A percentile compares a stretch with the other conserved stretches of the same genome.
Conservation (phyloP, 176 grass and related monocot genomes). For the Aegilops speltoides region DNA sequence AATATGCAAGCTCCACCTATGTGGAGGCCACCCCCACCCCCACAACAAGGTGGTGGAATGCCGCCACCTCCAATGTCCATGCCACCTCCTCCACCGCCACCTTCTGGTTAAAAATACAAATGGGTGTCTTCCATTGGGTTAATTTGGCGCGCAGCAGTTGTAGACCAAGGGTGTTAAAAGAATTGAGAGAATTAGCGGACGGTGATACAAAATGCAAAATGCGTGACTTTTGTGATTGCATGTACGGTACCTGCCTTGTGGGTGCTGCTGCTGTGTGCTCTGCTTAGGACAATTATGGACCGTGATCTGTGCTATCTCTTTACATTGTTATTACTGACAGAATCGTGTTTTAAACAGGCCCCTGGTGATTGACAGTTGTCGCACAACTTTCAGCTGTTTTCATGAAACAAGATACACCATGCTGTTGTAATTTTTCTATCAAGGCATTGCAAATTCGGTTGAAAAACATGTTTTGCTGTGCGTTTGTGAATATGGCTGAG, state of each 20-base stretch:
- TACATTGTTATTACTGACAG: background rate
- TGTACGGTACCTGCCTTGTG: background rate
- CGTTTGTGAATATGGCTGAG: background rate
- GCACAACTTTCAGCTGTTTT: background rate
- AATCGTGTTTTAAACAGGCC: background rate
- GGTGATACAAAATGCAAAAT: slow-evolving; percentile 15
- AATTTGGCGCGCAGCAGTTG: slow-evolving; percentile 25
- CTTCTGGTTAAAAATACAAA: slow-evolving; percentile 38
- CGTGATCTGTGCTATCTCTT: background rate
- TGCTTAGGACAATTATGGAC: background rate
- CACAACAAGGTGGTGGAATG: slow-evolving; percentile 57
- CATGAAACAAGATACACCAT: no score
- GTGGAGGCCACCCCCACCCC: slow-evolving; percentile 71
- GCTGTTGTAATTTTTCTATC: background rate
- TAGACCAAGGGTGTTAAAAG: slow-evolving; percentile 35
- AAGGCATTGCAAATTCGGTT: no score
- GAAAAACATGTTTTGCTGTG: no score
- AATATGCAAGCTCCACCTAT: slow-evolving; percentile 47
- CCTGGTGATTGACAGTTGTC: background rate
- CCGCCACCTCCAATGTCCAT: slow-evolving; percentile 55
- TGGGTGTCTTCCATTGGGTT: background rate
- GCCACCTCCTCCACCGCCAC: slow-evolving; percentile 33
- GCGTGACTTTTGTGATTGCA: slow-evolving; percentile 33
- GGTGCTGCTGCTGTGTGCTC: background rate
- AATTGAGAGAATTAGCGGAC: background rate